Base-by-base conservation (phyloP, 805 yeast genomes). In the Suhomyces canberraensis region DNA sequence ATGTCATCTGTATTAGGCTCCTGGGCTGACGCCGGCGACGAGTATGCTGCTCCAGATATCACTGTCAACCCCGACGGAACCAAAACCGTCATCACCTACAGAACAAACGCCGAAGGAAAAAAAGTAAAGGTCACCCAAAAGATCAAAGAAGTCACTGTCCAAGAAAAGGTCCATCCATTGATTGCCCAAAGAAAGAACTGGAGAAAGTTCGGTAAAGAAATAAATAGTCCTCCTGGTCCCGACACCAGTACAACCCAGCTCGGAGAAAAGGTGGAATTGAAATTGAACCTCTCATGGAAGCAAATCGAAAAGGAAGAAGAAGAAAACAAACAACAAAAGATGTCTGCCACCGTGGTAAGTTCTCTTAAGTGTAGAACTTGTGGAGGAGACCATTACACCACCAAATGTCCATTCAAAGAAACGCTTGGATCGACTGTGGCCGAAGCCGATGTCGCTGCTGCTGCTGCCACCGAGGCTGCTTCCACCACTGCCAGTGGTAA, bases 381-480 rank as follows among this genome's bases (percentile, higher is more conserved):
- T 83, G 85, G 84, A 43, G 96, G 96, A 58, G 84, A 79, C 50
- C 99, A 93, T 74, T 86, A 81, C 76, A 85, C 97, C 28, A 70
- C 88, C 61, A 82, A 84, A 69, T 93, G 99, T 84, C 98, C 98
- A 46, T 88, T 79, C 77, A 90, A 85, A 70, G 95, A 84, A 53
- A 84, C 93, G 25, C 71, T 91, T 60, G 86, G 82, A 24, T 70
- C 73, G 18, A 72, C 69, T 25, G 63, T 68, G 22, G 54, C 54
- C 21, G 50, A 68, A 31, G 70, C 71, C 36, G 63, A 68, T 25
- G 67, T 72, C 24, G 71, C 76, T 7, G 69, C 48, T 16, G 39
- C 52, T n/a, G 57, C 54, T 20, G 50, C 60, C 17, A 43, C 52
- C 26, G 61, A 50, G 19, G 40, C 44, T 15, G 37, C 31, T 15